Evolutionary conservation across 176 grass and related monocot species (phyloP).

Genomic region (Aegilops bicornis): DNA sequence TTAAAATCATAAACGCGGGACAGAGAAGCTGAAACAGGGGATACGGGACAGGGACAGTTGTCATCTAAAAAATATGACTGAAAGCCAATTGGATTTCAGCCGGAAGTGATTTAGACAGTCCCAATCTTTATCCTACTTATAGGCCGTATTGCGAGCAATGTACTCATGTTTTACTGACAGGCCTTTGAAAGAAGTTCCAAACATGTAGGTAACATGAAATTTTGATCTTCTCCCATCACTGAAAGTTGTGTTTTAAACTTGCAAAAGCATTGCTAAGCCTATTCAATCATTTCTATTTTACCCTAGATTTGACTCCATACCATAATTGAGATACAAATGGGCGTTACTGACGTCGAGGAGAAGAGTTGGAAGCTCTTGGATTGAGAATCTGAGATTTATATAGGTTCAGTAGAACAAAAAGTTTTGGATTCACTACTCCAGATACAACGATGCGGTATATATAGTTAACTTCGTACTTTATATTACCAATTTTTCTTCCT

Average conservation of each 20-base stretch:
- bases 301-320: constrained; percentile 82
- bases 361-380: constrained; percentile 96
- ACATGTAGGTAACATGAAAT: constrained; percentile 56
- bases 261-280: neutral
- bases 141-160: constrained; percentile 84
- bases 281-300: constrained; percentile 6
- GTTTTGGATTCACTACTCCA: neutral
- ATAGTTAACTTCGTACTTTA: neutral
- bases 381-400: constrained; percentile 27
- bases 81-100: too few species aligned
- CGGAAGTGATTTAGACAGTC: too few species aligned
- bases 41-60: too few species aligned
- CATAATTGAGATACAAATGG: constrained; percentile 99
- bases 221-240: neutral
- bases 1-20: too few species aligned
- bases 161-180: constrained; percentile 81
- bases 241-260: neutral
- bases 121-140: constrained; percentile 14
- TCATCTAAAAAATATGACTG: too few species aligned
- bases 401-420: neutral
- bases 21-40: too few species aligned
- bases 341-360: constrained; percentile 81
- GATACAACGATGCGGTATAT: constrained; percentile 7
- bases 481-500: too few species aligned
- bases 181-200: neutral